phyloP scores from a whole-genome alignment of 179 eudicot species.

The Nepenthes alata region DNA sequence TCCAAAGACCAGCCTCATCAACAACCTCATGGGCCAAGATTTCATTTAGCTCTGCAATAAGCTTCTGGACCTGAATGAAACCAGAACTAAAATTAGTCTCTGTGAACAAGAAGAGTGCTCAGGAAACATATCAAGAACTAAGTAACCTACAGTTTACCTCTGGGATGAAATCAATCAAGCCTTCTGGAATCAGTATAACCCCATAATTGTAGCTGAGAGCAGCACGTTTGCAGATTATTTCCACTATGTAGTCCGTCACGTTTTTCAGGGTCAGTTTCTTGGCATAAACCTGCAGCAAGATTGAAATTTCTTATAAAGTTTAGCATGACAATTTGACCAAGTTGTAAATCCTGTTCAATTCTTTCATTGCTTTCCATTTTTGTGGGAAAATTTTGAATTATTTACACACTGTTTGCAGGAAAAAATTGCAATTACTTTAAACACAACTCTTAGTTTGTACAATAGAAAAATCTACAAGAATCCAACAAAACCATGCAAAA shows the following conservation, averaged over 20 bases:
- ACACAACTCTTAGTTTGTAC: too few relatives aligned
- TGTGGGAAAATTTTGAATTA: background rate
- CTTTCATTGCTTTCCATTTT: too few relatives aligned
- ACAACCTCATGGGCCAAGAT: constrained; percentile 72
- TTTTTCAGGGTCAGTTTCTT: constrained; percentile 74
- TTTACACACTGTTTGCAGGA: too few relatives aligned
- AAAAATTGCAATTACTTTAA: too few relatives aligned
- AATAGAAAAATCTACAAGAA: too few relatives aligned
- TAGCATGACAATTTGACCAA: too few relatives aligned
- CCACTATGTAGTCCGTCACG: constrained; percentile 85
- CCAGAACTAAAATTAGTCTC: background rate
- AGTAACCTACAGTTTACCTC: constrained; percentile 40
- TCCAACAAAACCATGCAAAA: too few relatives aligned
- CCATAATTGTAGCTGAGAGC: constrained; percentile 80
- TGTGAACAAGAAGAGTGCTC: background rate
- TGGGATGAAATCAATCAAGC: constrained; percentile 92
- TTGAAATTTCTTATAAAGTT: background rate
- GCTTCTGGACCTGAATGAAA: constrained; percentile 78
- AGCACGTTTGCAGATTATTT: constrained; percentile 78
- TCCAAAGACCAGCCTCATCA: constrained; percentile 81
- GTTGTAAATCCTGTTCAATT: too few relatives aligned
- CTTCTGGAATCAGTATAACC: constrained; percentile 91
- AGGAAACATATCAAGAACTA: background rate
- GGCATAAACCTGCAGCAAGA: constrained; percentile 63
- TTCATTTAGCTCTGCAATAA: constrained; percentile 87